Base-by-base conservation (phyloP, 2,329 filamentous ascomycete species). In the Talaromyces piceae region DNA sequence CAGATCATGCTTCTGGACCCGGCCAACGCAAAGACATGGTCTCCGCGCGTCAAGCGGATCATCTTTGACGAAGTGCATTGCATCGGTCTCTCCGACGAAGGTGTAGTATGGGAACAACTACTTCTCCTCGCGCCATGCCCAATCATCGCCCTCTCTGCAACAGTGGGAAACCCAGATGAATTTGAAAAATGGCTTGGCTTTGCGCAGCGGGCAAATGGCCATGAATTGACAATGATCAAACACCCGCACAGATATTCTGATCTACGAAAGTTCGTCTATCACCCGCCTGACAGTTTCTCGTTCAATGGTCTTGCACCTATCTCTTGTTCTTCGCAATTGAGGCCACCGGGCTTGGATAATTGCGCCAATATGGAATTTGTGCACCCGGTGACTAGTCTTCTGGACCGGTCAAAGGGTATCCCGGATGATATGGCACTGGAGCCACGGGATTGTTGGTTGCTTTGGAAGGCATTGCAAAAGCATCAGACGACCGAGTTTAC, bases 21-120 rank as follows among this genome's bases (percentile, higher is more conserved):
- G 0, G 71, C 74, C 0, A 86, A 89, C 57, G 83, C 85, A 3
- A 78, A 76, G 7, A 70, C 73, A 2, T 91, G 86, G 86, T 78
- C 85, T 0, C 74, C 75, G 3, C 73, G 83, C 48, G 77, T 91
- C 12, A 86, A 81, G 59, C 77, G 85, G 45, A 89, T 91, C 61
- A 88, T 91, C 47, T 91, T 91, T 53, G 87, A 91, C 60, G 87
- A 91, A 68, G 82, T 91, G 2, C 87, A 91, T 63, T 88, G 81
- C 28, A 91, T 91, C 53, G 85, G 87, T 0, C 82, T 90, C 62
- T 78, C 82, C 0, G 83, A 89, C 6, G 86, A 91, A 57, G 86
- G 86, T 48, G 71, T 89, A 1, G 74, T 90, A 2, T 91, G 86
- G 86, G 86, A 91, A 59, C 86, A 91, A 61, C 73, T 91, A 3